Evolutionary conservation across 331 rosid species (phyloP), one percentile per base, ranked within the genome.

Genomic region (Saraca asoca): DNA sequence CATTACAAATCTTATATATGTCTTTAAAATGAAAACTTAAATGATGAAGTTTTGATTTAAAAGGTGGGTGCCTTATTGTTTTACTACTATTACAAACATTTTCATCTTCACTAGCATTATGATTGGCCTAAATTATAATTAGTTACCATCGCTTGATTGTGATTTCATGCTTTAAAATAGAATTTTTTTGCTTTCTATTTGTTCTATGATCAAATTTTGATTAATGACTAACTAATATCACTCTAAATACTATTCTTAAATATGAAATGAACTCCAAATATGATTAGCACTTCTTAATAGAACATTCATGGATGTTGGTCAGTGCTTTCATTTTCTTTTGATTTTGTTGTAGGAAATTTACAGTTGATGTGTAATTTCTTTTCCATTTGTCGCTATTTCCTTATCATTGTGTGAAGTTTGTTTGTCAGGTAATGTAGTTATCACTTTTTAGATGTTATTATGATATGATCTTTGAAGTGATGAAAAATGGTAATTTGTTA

Each of bases 381-480:
- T 76, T 7, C 70, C 78, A 66, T 69, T 75, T 88, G 95, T 97
- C 90, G 99, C 82, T 90, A 62, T 94, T 83, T 85, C 99, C 99
- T 49, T 94, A 94, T 77, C 97, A 88, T 78, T 90, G 90, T 77
- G 90, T 95, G 0, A 92, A 81, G 66, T 81, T 90, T 71, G 85
- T 94, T 73, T 90, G 99, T 75, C 96, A 96, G 44, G 96, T 94
- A 51, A 86, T 90, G 98, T 84, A 97, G 81, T 78, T 94, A 44
- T 88, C 96, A 11, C 84, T 96, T 52, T 94, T 94, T 91, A 83
- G 91, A 94, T 94, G 90, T 82, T 94, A 90, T 64, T 81, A 92
- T 71, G 97, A 94, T 85, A 94, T 94, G 95, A 71, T 94, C 72
- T 94, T 94, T 57, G 97, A 94, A 78, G 99, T 94, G 62, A 88